Evolutionary conservation across 176 grass and related monocot genomes (phyloP).

Genomic region (Ensete ventricosum): DNA sequence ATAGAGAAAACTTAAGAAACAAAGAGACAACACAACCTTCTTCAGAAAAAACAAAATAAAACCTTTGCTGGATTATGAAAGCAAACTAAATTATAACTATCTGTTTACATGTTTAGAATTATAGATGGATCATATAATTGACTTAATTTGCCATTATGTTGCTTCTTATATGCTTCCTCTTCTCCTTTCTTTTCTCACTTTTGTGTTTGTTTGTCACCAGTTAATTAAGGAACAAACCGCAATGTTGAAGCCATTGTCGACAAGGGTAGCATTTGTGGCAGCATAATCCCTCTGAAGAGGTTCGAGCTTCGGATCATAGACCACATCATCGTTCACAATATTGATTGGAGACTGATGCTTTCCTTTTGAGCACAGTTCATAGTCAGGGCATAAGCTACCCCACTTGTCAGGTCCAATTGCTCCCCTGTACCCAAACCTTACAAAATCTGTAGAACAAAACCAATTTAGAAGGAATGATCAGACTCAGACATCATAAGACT

Average conservation of each 20-base stretch:
- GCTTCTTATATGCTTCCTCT: no score
- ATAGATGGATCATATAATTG: no score
- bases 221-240: constrained; percentile 35
- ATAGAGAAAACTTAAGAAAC: no score
- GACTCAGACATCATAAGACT: no score
- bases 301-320: constrained; percentile 33
- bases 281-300: constrained; percentile 55
- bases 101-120: no score
- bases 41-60: no score
- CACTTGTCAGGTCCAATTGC: constrained; percentile 48
- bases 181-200: no score
- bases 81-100: no score
- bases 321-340: constrained; percentile 33
- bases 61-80: no score
- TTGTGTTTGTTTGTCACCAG: not conserved
- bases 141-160: no score
- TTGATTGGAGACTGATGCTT: constrained; percentile 60
- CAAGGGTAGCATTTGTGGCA: constrained; percentile 41
- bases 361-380: constrained; percentile 59
- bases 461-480: not conserved
- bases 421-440: constrained; percentile 53
- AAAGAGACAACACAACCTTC: no score
- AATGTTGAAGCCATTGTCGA: constrained; percentile 65
- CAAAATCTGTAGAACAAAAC: constrained; percentile 18
- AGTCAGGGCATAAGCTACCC: constrained; percentile 53